These are phyloP conservation scores for Phyllosticta citribraziliensis DNA, from an alignment of 2,329 filamentous ascomycete species.

Conservation along the genomic window DNA sequence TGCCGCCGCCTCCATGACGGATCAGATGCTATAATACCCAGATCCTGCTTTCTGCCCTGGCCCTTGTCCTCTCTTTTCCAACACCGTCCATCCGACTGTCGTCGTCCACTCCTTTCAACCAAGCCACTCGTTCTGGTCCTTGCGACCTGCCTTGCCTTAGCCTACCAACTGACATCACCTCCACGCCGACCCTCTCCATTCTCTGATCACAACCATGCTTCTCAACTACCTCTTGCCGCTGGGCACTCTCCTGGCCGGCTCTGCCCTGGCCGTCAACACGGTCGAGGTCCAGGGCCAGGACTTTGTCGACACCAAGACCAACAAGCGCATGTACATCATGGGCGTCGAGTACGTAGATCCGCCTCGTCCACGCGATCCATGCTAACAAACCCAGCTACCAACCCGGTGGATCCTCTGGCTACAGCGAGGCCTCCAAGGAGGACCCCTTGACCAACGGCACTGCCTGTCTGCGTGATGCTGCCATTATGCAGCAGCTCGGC, in stretches of 20 bases:
- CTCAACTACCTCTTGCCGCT: conserved; percentile 3
- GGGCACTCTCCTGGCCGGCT: conserved; percentile 24
- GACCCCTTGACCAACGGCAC: conserved; percentile 51
- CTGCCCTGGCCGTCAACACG: conserved; percentile 44
- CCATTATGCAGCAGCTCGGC: conserved; percentile 53
- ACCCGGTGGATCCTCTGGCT: conserved; percentile 51
- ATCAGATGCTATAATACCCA: conserved; percentile 3
- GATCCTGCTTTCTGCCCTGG: neutral
- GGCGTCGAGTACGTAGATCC: conserved; percentile 45
- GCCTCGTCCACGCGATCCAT: neutral
- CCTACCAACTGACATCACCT: neutral
- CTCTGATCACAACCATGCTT: conserved; percentile 1
- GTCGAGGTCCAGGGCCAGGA: conserved; percentile 49
- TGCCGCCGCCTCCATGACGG: neutral
- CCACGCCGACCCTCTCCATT: neutral
- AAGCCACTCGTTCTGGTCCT: conserved; percentile 2
- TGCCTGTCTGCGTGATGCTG: conserved; percentile 52
- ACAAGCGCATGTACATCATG: conserved; percentile 51
- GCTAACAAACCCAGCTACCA: conserved; percentile 42
- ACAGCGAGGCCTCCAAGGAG: conserved; percentile 37
- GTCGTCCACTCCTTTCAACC: conserved; percentile 6
- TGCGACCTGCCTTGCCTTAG: neutral
- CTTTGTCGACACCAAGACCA: conserved; percentile 50
- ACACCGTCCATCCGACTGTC: neutral
- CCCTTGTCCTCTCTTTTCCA: neutral